Base-by-base conservation (phyloP, 805 yeast genomes). In the Yarrowia sp. region DNA sequence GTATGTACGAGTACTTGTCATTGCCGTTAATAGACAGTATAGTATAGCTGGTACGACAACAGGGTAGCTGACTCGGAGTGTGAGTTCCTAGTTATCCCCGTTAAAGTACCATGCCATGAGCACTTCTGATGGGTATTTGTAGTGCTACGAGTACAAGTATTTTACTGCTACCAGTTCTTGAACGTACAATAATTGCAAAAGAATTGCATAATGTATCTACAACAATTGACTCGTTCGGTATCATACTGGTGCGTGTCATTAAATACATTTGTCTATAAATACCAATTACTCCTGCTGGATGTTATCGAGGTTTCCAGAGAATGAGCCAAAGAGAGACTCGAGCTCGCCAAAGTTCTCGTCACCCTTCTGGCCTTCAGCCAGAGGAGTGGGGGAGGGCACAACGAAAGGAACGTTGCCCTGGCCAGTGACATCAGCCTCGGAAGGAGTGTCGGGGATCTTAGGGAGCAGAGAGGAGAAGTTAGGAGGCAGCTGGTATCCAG, bases 341-440 rank as follows among this genome's bases (percentile, higher is more conserved):
- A 49, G 56, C 40, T 49, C 56, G 32, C 56, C 56, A 6, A 49
- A 49, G 56, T 49, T 49, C 56, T 49, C 56, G 19, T 49, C 56
- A n/a, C 56, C 56, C 28, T 32, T 32, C 30, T 19, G 30, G 40
- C 56, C 56, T 9, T 32, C 40, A 49, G 56, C 56, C 19, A 49
- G 56, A 33, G 56, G 56, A 8, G 40, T 21, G 56, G 56, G 28
- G 40, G 40, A 30, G 30, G 56, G 56, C 16, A 49, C 28, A 19
- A 49, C 56, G 8, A 49, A 28, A 10, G 56, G 56, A 14, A 49
- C 28, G 40, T 51, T 28, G 21, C 58, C 41, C 22, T 16, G 30
- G 36, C 36, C 41, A 40, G 41, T 33, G 16, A 33, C 58, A 7
- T 33, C 32, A 11, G 43, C 58, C 58, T 51, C 41, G 3, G 41